Conservation (phyloP, 345 rosid species). For the Balakata baccata region DNA sequence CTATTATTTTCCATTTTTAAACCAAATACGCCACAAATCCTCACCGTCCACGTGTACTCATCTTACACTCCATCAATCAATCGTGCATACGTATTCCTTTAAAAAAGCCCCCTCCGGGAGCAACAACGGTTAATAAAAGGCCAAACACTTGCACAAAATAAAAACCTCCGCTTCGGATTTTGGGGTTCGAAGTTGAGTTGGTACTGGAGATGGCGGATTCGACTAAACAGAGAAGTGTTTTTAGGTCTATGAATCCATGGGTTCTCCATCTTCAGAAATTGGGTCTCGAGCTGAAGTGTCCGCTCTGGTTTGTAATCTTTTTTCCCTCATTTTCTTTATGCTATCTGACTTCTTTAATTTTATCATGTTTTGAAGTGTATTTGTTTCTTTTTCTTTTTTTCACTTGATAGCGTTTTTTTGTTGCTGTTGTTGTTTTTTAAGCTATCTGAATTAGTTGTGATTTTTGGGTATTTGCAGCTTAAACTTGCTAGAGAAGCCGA, state of each 20-base stretch:
- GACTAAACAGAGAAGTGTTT: not conserved
- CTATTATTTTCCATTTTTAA: not conserved
- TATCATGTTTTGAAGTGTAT: too few relatives aligned
- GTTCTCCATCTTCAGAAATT: slow-evolving; percentile 74
- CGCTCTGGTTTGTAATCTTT: slow-evolving; percentile 60
- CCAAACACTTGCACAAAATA: not conserved
- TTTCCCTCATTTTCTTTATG: too few relatives aligned
- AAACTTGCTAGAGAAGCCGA: slow-evolving; percentile 51
- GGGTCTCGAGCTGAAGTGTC: slow-evolving; percentile 82
- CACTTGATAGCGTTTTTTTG: not conserved
- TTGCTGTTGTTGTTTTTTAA: not conserved
- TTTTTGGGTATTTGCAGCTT: slow-evolving; percentile 44
- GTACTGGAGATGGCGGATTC: slow-evolving; percentile 39
- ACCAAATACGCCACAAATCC: not conserved
- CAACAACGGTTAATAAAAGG: not conserved
- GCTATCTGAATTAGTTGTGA: not conserved
- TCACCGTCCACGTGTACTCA: slow-evolving; percentile 12
- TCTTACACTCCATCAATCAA: not conserved
- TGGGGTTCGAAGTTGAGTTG: not conserved
- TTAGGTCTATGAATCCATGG: slow-evolving; percentile 58
- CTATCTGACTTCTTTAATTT: too few relatives aligned
- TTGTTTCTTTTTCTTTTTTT: too few relatives aligned
- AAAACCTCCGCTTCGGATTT: not conserved
- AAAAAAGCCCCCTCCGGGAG: not conserved
- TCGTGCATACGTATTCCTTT: not conserved